Conservation (phyloP, 31 red algal species). For the Odonthalia washingtoniensis region DNA sequence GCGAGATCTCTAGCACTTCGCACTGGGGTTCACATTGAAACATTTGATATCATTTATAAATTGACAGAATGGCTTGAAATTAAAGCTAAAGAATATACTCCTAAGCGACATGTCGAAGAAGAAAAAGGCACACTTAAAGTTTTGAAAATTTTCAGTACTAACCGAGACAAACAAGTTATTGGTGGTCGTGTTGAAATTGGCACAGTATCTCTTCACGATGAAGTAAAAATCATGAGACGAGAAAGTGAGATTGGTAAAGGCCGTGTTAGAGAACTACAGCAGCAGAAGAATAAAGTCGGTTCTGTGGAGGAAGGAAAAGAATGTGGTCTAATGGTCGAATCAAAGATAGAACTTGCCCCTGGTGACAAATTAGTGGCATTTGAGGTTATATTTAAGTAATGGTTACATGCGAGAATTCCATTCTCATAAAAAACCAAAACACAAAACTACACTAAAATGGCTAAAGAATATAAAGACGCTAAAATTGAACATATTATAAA, state of each 20-base stretch:
- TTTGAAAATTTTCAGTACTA: background rate
- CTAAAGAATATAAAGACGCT: background rate
- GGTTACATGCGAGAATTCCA: background rate
- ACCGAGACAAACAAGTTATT: background rate
- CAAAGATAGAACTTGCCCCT: background rate
- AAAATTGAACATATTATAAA: background rate
- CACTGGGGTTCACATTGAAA: background rate
- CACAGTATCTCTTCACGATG: background rate
- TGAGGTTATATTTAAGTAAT: background rate
- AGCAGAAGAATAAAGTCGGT: background rate
- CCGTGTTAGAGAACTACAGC: constrained; percentile 8
- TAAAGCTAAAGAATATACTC: background rate
- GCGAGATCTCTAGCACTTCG: constrained; percentile 5
- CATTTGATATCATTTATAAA: constrained; percentile 19
- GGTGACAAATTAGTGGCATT: constrained; percentile 8
- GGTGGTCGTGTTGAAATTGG: constrained; percentile 6
- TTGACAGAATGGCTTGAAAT: constrained; percentile 17
- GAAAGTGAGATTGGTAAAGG: background rate
- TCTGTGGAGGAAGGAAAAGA: background rate
- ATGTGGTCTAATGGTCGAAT: constrained; percentile 16
- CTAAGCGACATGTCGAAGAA: background rate
- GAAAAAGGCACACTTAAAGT: constrained; percentile 1
- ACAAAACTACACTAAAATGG: background rate
- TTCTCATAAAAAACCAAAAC: background rate
- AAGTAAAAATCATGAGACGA: constrained; percentile 10